phyloP scores from a whole-genome alignment of 2,329 filamentous ascomycete species.

The Paracamarosporium sp. region DNA sequence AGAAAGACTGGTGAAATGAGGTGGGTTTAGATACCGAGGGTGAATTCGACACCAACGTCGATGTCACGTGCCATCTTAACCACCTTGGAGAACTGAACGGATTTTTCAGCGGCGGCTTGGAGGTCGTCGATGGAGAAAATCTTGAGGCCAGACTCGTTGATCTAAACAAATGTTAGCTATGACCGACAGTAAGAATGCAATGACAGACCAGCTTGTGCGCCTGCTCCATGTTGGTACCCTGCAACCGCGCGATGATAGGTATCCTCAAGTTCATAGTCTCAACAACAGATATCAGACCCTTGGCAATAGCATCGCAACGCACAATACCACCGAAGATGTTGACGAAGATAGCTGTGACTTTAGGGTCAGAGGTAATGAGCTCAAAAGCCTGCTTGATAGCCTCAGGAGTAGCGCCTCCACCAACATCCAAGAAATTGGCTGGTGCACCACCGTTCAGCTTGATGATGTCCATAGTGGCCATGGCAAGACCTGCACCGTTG shows the following conservation, averaged over 20 bases:
- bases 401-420: slow-evolving; percentile 93
- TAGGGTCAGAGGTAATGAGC: slow-evolving; percentile 97
- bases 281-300: slow-evolving; percentile 93
- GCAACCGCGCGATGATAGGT: slow-evolving; percentile 94
- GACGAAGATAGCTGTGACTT: slow-evolving; percentile 98
- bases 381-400: slow-evolving; percentile 98
- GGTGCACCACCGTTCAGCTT: slow-evolving; percentile 97
- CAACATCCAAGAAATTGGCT: slow-evolving; percentile 98
- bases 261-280: slow-evolving; percentile 95
- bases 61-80: slow-evolving; percentile 99
- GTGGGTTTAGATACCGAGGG: slow-evolving; percentile 73
- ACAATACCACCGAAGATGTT: slow-evolving; percentile 99
- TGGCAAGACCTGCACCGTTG: slow-evolving; percentile 98
- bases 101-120: slow-evolving; percentile 96
- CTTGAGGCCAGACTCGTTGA: slow-evolving; percentile 98
- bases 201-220: slow-evolving; percentile 76
- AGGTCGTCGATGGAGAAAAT: slow-evolving; percentile 99
- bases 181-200: background rate
- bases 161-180: slow-evolving; percentile 50
- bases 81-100: slow-evolving; percentile 98
- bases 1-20: background rate
- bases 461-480: slow-evolving; percentile 99
- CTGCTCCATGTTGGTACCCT: slow-evolving; percentile 97
- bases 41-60: slow-evolving; percentile 80
- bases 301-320: slow-evolving; percentile 94